Conservation (phyloP, 352 stramenopile species). For the Phytophthora sansomeana region DNA sequence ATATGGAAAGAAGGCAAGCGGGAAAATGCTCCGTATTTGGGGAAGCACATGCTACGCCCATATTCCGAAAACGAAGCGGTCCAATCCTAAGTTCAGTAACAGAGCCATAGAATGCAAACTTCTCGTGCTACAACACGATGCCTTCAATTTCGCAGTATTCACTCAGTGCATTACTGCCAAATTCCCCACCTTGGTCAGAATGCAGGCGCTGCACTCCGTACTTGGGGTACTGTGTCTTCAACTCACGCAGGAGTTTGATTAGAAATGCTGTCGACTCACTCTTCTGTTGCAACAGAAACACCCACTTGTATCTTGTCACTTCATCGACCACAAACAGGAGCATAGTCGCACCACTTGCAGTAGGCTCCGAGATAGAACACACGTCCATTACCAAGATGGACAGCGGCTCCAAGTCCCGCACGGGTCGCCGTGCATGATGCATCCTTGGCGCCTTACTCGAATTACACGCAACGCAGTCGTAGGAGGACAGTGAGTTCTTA, state of each 20-base stretch:
- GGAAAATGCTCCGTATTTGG: too few species aligned
- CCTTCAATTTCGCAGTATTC: too few species aligned
- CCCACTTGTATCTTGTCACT: conserved; percentile 1
- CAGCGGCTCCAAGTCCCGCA: neutral
- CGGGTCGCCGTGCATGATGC: neutral
- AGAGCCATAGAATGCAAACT: too few species aligned
- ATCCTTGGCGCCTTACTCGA: neutral
- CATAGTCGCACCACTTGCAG: neutral
- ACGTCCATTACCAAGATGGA: neutral
- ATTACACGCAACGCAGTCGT: neutral
- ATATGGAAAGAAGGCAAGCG: too few species aligned
- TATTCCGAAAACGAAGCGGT: too few species aligned
- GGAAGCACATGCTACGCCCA: too few species aligned
- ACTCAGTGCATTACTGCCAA: too few species aligned
- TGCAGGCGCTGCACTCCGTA: neutral
- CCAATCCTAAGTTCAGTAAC: too few species aligned
- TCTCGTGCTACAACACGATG: too few species aligned
- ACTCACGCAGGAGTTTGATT: neutral
- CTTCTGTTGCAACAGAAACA: neutral
- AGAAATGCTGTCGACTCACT: neutral
- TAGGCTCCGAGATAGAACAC: neutral
- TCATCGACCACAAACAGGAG: neutral
- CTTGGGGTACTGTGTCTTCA: neutral
- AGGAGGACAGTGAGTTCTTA: neutral
- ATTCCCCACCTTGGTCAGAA: neutral